phyloP scores from a whole-genome alignment of 176 grass and related monocot species.

The Typha latifolia region DNA sequence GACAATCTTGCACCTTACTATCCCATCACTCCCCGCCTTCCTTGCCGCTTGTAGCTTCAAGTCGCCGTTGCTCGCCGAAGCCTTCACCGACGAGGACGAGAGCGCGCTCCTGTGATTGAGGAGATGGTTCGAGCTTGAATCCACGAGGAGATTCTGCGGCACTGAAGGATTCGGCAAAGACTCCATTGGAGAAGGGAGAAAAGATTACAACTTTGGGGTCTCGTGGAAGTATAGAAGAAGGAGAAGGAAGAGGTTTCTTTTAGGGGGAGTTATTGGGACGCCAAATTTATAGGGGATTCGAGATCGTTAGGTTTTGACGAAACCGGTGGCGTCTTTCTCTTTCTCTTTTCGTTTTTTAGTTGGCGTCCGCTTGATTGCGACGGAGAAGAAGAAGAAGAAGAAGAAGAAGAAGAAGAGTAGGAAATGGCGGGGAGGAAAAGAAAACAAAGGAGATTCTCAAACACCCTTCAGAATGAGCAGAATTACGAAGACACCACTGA shows the following conservation, averaged over 20 bases:
- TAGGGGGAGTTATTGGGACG: neutral
- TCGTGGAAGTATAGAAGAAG: neutral
- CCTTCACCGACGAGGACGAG: neutral
- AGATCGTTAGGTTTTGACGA: neutral
- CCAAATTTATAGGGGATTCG: neutral
- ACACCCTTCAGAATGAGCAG: neutral
- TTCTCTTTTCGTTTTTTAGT: no score
- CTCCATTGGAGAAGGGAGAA: neutral
- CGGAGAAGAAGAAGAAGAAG: neutral
- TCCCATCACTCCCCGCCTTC: conserved; percentile 7
- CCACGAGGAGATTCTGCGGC: neutral
- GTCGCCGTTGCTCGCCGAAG: neutral
- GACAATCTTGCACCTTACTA: conserved; percentile 40
- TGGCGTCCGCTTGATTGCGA: neutral
- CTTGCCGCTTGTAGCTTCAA: conserved; percentile 3
- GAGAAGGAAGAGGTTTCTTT: neutral
- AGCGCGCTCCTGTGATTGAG: conserved; percentile 11
- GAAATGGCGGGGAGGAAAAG: neutral
- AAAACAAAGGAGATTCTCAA: neutral
- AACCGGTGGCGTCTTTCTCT: neutral
- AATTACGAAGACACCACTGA: neutral
- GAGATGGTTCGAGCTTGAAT: neutral
- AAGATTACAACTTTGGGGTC: neutral
- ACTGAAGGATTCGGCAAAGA: neutral
- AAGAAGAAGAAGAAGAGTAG: neutral